Conservation (phyloP, 1,139 yeast genomes). For the Taphrina flavorubra region DNA sequence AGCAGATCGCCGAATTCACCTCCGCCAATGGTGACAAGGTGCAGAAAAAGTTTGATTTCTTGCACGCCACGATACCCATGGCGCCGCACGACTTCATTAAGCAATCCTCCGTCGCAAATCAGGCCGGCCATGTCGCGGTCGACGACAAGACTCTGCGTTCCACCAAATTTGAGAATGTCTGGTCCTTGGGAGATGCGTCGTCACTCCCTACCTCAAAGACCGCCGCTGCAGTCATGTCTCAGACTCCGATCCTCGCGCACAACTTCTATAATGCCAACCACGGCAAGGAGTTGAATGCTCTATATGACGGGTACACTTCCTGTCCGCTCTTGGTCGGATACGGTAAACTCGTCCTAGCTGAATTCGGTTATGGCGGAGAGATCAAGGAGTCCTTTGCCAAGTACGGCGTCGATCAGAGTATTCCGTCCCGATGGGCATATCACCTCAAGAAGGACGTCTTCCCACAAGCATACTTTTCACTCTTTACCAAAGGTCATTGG, state of each 20-base stretch:
- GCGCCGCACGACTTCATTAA: conserved; percentile 42
- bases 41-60: conserved; percentile 37
- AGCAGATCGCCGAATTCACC: conserved; percentile 40
- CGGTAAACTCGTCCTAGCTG: conserved; percentile 42
- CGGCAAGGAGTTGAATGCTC: conserved; percentile 30
- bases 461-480: conserved; percentile 40
- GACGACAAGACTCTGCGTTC: conserved; percentile 39
- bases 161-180: conserved; percentile 41
- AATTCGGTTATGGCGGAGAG: conserved; percentile 41
- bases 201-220: conserved; percentile 43
- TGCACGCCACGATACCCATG: conserved; percentile 43
- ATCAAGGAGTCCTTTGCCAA: conserved; percentile 40
- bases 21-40: conserved; percentile 24
- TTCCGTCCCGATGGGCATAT: conserved; percentile 41
- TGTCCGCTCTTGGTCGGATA: conserved; percentile 41
- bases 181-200: conserved; percentile 42
- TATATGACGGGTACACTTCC: conserved; percentile 42
- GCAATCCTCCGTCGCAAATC: conserved; percentile 34
- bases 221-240: conserved; percentile 43
- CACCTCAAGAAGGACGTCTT: conserved; percentile 42
- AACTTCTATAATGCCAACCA: conserved; percentile 38
- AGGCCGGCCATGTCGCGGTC: conserved; percentile 41
- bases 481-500: conserved; percentile 40
- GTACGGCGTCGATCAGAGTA: conserved; percentile 40
- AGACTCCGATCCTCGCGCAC: conserved; percentile 42